A percentile compares a stretch with the other conserved stretches of the same genome.
phyloP scores from a whole-genome alignment of 2,329 filamentous ascomycete species.

The Cladophialophora bantiana region DNA sequence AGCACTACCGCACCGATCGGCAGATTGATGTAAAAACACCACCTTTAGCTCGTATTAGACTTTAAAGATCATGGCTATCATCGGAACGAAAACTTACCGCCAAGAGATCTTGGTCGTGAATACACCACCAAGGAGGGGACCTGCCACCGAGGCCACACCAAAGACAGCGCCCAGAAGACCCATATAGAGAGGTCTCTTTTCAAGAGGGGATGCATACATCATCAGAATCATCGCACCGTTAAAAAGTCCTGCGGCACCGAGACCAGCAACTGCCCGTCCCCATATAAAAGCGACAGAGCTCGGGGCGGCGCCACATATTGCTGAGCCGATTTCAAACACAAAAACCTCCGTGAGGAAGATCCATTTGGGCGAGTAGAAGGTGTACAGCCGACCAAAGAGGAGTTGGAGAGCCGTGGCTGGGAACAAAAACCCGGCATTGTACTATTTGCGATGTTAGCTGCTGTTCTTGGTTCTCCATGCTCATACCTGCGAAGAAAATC shows the following conservation, averaged over 20 bases:
- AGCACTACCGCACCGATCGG: conserved; percentile 48
- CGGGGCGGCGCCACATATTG: conserved; percentile 50
- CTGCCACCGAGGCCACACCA: conserved; percentile 48
- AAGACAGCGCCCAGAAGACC: conserved; percentile 41
- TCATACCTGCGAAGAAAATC: conserved; percentile 50
- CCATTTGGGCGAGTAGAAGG: conserved; percentile 54
- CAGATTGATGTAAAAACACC: conserved; percentile 41
- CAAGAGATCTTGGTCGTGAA: conserved; percentile 48
- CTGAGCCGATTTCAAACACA: conserved; percentile 53
- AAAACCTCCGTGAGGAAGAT: conserved; percentile 50
- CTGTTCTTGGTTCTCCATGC: not conserved
- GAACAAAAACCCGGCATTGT: conserved; percentile 17
- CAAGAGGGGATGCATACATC: conserved; percentile 40
- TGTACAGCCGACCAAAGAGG: conserved; percentile 54
- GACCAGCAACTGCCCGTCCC: conserved; percentile 51
- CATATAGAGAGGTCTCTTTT: conserved; percentile 39
- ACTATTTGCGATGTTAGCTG: conserved; percentile 10
- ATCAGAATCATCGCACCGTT: conserved; percentile 47
- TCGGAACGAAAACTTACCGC: conserved; percentile 24
- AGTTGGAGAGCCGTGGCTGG: conserved; percentile 47
- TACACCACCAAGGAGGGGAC: conserved; percentile 53
- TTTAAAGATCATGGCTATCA: not conserved
- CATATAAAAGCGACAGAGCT: conserved; percentile 50
- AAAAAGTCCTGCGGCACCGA: conserved; percentile 50
- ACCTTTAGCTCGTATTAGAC: conserved; percentile 14